Evolutionary conservation across 345 rosid genomes (phyloP), one percentile per base, ranked within the genome.

Genomic region (Populus davidiana): DNA sequence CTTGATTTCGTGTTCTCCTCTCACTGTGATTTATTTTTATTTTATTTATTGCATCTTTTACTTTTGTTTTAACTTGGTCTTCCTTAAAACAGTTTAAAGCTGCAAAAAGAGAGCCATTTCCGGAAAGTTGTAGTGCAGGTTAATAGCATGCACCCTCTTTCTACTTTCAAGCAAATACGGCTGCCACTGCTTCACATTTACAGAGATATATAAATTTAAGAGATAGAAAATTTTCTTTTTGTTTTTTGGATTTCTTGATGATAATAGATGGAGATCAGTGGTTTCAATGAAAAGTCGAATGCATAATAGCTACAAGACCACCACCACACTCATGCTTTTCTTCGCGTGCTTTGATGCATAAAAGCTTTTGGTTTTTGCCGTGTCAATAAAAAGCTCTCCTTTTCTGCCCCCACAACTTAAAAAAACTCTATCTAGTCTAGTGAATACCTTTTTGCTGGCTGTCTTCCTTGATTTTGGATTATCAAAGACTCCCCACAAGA

Each of bases 71-170:
- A 69, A 68, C 66, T 4, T 39, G 35, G 29, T 10, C 3, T 33
- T 38, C 49, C 43, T 14, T 31, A 13, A 36, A 72, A 73, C 86
- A 84, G 89, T 85, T 86, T 83, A 89, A 94, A 91, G 96, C 96
- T 92, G 97, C 96, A 72, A 92, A 81, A 93, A 81, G 85, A 88
- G 87, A 91, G 80, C 89, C 85, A 83, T 85, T 68, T 87, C 75
- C 87, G 85, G 92, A 84, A 87, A 89, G 90, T 83, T 83, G 81
- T 82, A 78, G 91, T 87, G 86, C 84, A 87, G 90, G 91, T 86
- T 83, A 89, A 85, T 89, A 86, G 90, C 85, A 77, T 77, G 86
- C 92, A 83, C 90, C 76, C 94, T 82, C 84, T 85, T 84, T 86
- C 86, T 76, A 71, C 85, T 89, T 81, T 79, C 80, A 77, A 85